Conservation (phyloP, 1,139 yeast genomes). For the Sugiyamaella paludigena region DNA sequence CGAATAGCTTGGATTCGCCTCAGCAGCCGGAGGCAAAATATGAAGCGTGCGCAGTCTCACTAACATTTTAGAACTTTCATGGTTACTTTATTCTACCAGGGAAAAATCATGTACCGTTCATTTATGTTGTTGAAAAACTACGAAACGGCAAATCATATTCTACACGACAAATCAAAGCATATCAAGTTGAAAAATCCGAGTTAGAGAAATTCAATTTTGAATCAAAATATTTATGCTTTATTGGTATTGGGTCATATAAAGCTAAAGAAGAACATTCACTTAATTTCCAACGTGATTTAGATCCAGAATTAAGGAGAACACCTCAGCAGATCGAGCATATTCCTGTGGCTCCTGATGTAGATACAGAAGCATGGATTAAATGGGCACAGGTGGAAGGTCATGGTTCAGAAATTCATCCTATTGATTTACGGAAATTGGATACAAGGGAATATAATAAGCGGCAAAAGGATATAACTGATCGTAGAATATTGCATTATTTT, state of each 20-base stretch:
- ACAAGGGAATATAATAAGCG: constrained; percentile 25
- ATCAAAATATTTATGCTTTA: constrained; percentile 27
- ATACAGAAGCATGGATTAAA: constrained; percentile 28
- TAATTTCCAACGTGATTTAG: constrained; percentile 27
- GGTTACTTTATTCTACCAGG: constrained; percentile 38
- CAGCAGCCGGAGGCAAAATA: no score
- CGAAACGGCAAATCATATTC: constrained; percentile 33
- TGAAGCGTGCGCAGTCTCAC: no score
- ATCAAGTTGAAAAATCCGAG: constrained; percentile 28
- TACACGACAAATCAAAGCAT: constrained; percentile 33
- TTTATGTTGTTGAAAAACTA: constrained; percentile 31
- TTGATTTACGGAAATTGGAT: constrained; percentile 34
- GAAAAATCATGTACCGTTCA: constrained; percentile 31
- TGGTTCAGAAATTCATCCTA: constrained; percentile 31
- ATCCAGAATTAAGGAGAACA: constrained; percentile 19
- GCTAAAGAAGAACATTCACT: constrained; percentile 25
- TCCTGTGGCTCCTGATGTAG: constrained; percentile 35
- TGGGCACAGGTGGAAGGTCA: constrained; percentile 21
- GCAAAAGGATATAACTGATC: constrained; percentile 21
- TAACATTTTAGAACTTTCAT: constrained; percentile 26
- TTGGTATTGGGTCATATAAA: constrained; percentile 33
- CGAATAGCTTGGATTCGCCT: no score
- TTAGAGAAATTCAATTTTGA: constrained; percentile 23
- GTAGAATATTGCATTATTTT: constrained; percentile 34
- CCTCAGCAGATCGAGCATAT: constrained; percentile 21